These are phyloP conservation scores for Fraxinus americana DNA, from an alignment of 257 asterid species.

Conservation along the genomic window DNA sequence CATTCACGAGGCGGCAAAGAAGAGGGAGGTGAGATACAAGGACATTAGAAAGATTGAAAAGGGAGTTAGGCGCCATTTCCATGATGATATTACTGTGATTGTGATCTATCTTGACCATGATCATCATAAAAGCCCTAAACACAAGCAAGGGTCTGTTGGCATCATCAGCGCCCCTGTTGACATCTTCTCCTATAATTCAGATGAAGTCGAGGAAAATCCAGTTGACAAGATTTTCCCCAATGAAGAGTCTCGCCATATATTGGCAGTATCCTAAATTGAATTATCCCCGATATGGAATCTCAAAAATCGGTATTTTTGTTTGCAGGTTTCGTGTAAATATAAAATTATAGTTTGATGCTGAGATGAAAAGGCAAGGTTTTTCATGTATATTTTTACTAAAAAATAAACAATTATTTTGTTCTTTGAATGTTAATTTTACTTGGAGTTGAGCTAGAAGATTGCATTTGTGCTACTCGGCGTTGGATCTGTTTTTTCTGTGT, in stretches of 20 bases:
- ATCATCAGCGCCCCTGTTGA: conserved; percentile 69
- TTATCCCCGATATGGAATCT: no score
- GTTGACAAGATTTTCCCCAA: conserved; percentile 42
- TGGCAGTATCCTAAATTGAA: neutral
- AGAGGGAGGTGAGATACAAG: conserved; percentile 80
- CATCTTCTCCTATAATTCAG: conserved; percentile 62
- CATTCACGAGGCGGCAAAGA: conserved; percentile 80
- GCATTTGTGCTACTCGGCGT: no score
- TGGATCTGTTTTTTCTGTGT: neutral
- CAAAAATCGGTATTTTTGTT: neutral
- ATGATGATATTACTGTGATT: conserved; percentile 82
- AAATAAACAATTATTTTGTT: neutral
- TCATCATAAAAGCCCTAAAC: conserved; percentile 35
- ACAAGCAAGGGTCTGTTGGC: conserved; percentile 40
- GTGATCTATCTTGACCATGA: conserved; percentile 80
- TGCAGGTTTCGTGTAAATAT: neutral
- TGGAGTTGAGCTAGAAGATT: no score
- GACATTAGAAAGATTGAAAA: conserved; percentile 80
- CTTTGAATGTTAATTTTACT: neutral
- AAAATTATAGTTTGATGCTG: neutral
- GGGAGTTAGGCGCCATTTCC: conserved; percentile 90
- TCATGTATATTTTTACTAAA: neutral
- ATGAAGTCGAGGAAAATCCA: conserved; percentile 42
- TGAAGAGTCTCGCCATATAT: conserved; percentile 28
- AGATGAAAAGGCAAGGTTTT: neutral